A percentile compares a stretch with the other conserved stretches of the same genome.
These are phyloP conservation scores for Endotrypanum monterogeii DNA, from an alignment of 208 protist species.

Conservation along the genomic window DNA sequence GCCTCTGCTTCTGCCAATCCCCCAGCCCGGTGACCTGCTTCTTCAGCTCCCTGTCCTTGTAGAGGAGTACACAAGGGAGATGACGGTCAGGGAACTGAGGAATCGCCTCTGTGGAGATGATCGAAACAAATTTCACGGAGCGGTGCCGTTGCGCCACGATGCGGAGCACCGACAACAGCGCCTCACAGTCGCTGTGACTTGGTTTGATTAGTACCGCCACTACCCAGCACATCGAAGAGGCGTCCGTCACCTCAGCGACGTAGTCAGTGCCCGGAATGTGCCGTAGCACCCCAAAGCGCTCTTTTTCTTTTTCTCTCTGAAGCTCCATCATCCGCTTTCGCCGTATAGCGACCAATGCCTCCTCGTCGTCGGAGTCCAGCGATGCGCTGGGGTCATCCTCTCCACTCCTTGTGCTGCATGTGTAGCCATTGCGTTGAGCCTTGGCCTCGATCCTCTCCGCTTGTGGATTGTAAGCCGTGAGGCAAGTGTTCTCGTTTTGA, in stretches of 20 bases:
- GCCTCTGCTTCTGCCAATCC: constrained; percentile 46
- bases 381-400: constrained; percentile 8
- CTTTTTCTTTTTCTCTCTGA: constrained; percentile 38
- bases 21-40: constrained; percentile 72
- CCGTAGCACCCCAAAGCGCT: constrained; percentile 77
- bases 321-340: constrained; percentile 62
- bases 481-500: constrained; percentile 60
- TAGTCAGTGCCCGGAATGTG: constrained; percentile 69
- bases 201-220: constrained; percentile 74
- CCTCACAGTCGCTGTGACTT: constrained; percentile 72
- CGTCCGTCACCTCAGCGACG: constrained; percentile 83
- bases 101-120: constrained; percentile 80
- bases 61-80: constrained; percentile 85
- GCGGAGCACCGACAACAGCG: constrained; percentile 73
- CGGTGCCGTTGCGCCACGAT: constrained; percentile 68
- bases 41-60: constrained; percentile 62
- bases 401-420: constrained; percentile 14
- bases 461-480: constrained; percentile 75
- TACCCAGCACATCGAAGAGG: constrained; percentile 68
- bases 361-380: constrained; percentile 72
- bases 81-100: constrained; percentile 77
- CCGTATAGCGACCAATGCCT: constrained; percentile 67
- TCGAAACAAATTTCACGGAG: constrained; percentile 83
- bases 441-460: constrained; percentile 70
- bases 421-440: constrained; percentile 67